These are phyloP conservation scores for Saturnispora mendoncae DNA, from an alignment of 805 yeast genomes.

Conservation along the genomic window DNA sequence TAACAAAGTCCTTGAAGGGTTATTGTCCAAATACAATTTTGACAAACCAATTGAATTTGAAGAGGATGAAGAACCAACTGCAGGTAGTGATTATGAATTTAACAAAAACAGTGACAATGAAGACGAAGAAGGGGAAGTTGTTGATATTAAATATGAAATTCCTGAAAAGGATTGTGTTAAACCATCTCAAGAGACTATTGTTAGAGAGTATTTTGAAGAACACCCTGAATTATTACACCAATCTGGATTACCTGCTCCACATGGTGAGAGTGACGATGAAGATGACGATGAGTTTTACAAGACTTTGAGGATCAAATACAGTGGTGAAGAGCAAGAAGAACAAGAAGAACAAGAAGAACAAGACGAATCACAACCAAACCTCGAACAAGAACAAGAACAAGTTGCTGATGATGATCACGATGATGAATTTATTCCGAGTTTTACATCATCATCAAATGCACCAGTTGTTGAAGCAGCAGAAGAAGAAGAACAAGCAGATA, in stretches of 20 bases:
- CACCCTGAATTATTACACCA: slow-evolving; percentile 13
- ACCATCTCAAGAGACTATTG: slow-evolving; percentile 16
- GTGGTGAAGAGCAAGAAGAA: slow-evolving; percentile 21
- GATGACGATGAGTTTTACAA: slow-evolving; percentile 21
- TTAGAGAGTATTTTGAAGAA: slow-evolving; percentile 22
- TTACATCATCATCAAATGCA: slow-evolving; percentile 28
- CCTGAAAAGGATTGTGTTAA: slow-evolving; percentile 20
- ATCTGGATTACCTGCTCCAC: neutral
- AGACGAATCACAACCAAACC: slow-evolving; percentile 14
- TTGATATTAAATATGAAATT: slow-evolving; percentile 19
- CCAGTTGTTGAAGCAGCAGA: slow-evolving; percentile 3
- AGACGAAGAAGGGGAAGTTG: slow-evolving; percentile 22
- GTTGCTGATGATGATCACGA: slow-evolving; percentile 23
- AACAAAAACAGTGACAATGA: slow-evolving; percentile 23
- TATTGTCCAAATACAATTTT: slow-evolving; percentile 43
- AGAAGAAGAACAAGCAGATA: slow-evolving; percentile 3
- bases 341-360: slow-evolving; percentile 16
- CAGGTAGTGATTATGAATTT: slow-evolving; percentile 32
- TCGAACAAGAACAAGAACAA: slow-evolving; percentile 1
- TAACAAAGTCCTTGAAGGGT: slow-evolving; percentile 37
- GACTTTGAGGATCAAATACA: slow-evolving; percentile 20
- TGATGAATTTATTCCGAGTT: slow-evolving; percentile 48
- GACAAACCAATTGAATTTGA: slow-evolving; percentile 40
- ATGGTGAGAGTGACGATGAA: slow-evolving; percentile 7
- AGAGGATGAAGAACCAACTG: slow-evolving; percentile 30